Evolutionary conservation across 75 land plant species (phyloP).

Genomic region (Pseudotsuga menziesii): DNA sequence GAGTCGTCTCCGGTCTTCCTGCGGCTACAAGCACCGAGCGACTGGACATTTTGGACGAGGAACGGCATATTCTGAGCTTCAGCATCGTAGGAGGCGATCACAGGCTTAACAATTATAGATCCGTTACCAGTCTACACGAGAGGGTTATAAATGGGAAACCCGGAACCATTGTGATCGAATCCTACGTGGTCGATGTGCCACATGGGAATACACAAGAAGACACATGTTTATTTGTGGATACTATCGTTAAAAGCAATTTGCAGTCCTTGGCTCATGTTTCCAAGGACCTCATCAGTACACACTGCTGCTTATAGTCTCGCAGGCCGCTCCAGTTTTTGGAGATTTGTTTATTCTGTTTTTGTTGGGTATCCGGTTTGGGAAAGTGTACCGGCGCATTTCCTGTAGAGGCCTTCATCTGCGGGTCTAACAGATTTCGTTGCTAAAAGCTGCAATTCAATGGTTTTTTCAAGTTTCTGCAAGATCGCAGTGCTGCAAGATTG

Average conservation of each 20-base stretch:
- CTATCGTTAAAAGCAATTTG: not conserved
- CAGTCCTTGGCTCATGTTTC: too few species aligned
- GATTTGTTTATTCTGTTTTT: too few species aligned
- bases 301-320: too few species aligned
- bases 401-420: too few species aligned
- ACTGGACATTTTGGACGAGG: slow-evolving; percentile 59
- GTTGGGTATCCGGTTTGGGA: too few species aligned
- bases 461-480: too few species aligned
- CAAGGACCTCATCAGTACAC: too few species aligned
- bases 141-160: slow-evolving; percentile 47
- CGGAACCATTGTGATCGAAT: slow-evolving; percentile 57
- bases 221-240: slow-evolving; percentile 58
- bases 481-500: too few species aligned
- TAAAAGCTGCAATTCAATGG: too few species aligned
- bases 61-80: slow-evolving; percentile 47
- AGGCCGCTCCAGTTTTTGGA: too few species aligned
- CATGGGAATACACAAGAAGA: slow-evolving; percentile 64
- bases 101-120: slow-evolving; percentile 49
- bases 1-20: slow-evolving; percentile 36
- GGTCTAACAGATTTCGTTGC: too few species aligned
- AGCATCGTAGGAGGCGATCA: slow-evolving; percentile 64
- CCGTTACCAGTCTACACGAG: slow-evolving; percentile 18
- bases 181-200: slow-evolving; percentile 69
- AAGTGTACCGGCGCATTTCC: too few species aligned
- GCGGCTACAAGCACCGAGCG: slow-evolving; percentile 51